A percentile compares a stretch with the other conserved stretches of the same genome.
Evolutionary conservation across 1,139 yeast species (phyloP).

Genomic region (Sugiyamaella novakii): DNA sequence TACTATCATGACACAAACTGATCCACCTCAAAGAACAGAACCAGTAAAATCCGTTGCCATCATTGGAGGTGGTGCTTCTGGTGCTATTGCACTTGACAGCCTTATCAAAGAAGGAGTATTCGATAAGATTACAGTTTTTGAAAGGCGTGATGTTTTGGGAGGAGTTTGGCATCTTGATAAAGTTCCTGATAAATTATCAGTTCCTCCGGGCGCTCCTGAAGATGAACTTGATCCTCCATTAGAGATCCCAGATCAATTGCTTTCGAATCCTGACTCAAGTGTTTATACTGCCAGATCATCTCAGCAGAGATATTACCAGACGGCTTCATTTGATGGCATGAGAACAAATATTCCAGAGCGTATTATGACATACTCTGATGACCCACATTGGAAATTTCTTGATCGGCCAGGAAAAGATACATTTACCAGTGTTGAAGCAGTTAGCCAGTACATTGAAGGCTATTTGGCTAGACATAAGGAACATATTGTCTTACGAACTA

Average conservation of each 20-base stretch:
- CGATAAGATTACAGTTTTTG: conserved; percentile 21
- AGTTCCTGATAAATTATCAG: conserved; percentile 15
- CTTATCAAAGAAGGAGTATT: conserved; percentile 21
- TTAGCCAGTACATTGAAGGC: conserved; percentile 14
- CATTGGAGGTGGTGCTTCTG: conserved; percentile 25
- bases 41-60: conserved; percentile 24
- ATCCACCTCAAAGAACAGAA: conserved; percentile 7
- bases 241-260: conserved; percentile 13
- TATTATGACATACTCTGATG: conserved; percentile 21
- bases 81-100: conserved; percentile 20
- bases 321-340: conserved; percentile 20
- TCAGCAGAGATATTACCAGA: conserved; percentile 20
- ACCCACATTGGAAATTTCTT: conserved; percentile 17
- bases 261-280: background rate
- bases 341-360: conserved; percentile 21
- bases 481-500: conserved; percentile 13
- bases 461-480: conserved; percentile 14
- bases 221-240: conserved; percentile 18
- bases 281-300: conserved; percentile 7
- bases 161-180: conserved; percentile 22
- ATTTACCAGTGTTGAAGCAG: conserved; percentile 18
- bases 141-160: conserved; percentile 21
- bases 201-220: conserved; percentile 20
- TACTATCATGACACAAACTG: conserved; percentile 15
- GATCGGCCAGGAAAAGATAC: conserved; percentile 20